Evolutionary conservation across 2,329 filamentous ascomycete genomes (phyloP).

Genomic region (Orbilia quercus): DNA sequence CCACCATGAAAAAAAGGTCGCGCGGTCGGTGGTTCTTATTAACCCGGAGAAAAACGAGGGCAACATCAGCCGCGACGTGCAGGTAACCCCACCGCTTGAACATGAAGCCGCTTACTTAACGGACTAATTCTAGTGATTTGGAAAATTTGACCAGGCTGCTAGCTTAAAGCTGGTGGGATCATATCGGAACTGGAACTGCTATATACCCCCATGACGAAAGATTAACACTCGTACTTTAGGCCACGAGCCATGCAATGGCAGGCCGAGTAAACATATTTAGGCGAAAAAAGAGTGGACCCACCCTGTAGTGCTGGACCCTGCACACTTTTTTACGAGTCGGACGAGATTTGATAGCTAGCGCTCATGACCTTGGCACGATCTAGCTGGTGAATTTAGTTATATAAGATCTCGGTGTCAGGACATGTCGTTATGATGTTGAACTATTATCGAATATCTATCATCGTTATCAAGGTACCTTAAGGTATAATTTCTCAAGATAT

Average conservation of each 20-base stretch:
- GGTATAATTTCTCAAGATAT: too few species aligned
- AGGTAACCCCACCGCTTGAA: background rate
- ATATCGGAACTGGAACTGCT: background rate
- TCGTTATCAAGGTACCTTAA: too few species aligned
- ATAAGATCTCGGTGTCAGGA: background rate
- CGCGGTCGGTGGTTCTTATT: too few species aligned
- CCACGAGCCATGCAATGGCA: background rate
- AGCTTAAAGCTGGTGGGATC: background rate
- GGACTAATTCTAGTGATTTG: too few species aligned
- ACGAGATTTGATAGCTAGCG: background rate
- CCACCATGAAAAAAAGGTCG: background rate
- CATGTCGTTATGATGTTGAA: background rate
- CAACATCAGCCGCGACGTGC: constrained; percentile 4
- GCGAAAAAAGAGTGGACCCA: constrained; percentile 1
- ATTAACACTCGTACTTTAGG: background rate
- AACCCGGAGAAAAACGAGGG: background rate
- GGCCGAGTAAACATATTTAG: constrained; percentile 11
- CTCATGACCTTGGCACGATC: background rate
- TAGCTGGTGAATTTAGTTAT: background rate
- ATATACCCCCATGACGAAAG: constrained; percentile 2
- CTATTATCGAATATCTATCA: too few species aligned
- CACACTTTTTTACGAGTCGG: background rate
- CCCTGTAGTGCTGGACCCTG: background rate
- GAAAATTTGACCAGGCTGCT: background rate
- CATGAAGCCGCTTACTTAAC: background rate